Conservation (phyloP, 371 early-diverging fungal species). For the Sanchytrium tribonematis region DNA sequence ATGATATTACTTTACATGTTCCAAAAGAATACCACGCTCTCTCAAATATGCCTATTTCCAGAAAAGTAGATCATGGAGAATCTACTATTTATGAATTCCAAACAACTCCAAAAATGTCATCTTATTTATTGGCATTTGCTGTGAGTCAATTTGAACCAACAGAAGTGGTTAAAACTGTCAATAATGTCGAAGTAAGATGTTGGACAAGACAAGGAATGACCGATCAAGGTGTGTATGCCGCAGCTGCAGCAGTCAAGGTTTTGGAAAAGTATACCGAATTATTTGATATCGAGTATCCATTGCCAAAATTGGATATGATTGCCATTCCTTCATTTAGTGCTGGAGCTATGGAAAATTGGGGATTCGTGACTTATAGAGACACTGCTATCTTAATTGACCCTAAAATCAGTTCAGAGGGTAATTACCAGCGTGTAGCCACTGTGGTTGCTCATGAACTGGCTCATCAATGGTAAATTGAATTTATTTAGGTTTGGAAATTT, state of each 20-base stretch:
- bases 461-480: conserved; percentile 23
- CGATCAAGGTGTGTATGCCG: conserved; percentile 42
- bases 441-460: conserved; percentile 21
- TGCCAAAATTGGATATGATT: conserved; percentile 35
- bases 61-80: conserved; percentile 7
- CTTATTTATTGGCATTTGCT: conserved; percentile 65
- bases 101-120: conserved; percentile 59
- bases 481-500: conserved; percentile 18
- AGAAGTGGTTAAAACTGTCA: conserved; percentile 35
- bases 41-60: conserved; percentile 48
- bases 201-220: conserved; percentile 38
- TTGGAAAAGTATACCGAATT: conserved; percentile 53
- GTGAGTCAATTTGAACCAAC: conserved; percentile 69
- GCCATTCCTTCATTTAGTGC: conserved; percentile 17
- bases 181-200: conserved; percentile 30
- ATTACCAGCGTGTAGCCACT: conserved; percentile 13
- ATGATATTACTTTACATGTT: conserved; percentile 42
- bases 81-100: conserved; percentile 10
- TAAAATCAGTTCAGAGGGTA: conserved; percentile 4
- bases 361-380: conserved; percentile 16
- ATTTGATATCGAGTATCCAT: conserved; percentile 50
- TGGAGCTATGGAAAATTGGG: conserved; percentile 26
- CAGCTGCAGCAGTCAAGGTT: conserved; percentile 33
- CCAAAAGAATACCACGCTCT: conserved; percentile 35
- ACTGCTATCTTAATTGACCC: conserved; percentile 10